Base-by-base conservation (phyloP, 2,329 filamentous ascomycete genomes). In the Aspergillus felis region DNA sequence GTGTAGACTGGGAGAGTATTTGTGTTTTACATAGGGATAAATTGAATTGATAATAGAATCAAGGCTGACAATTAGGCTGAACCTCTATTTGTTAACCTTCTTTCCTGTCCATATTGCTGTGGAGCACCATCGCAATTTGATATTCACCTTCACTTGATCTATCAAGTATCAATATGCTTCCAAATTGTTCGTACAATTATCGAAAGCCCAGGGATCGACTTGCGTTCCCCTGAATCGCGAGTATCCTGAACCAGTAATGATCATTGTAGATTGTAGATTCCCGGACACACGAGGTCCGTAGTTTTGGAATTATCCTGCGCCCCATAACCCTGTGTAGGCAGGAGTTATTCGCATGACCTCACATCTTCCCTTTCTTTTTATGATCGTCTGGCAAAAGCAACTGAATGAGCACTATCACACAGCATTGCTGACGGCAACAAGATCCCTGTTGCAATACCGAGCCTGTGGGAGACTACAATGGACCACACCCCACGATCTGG, bases 401-500 rank as follows among this genome's bases (percentile, higher is more conserved):
- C 58, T 38, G 32, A 51, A 42, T 24, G 50, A 41, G 25, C 29
- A 25, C 24, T 62, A 62, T 60, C 62, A 65, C 54, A 50, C 55
- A 12, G 38, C 54, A 47, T 52, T 53, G 48, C 32, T 17, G 32
- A 17, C 32, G 1, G 32, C 32, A 25, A 49, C 24, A 35, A 32
- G 42, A 58, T 60, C 61, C 60, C 60, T 55, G 57, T 32, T 61
- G 60, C 58, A 61, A 63, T 56, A 57, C 56, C 57, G 51, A 60
- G 61, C 62, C 56, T 58, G 50, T 61, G 60, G 56, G 53, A 56
- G 51, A 46, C 42, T 24, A 46, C 42, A 46, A 46, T 46, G n/a
- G n/a, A 6, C 60, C 56, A 53, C 56, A 53, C 63, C 63, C 66
- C 67, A 68, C 66, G 66, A 69, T 67, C 62, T 64, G 58, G 62